These are phyloP conservation scores for Talaromyces atroroseus DNA, from an alignment of 2,329 filamentous ascomycete species.

Conservation along the genomic window DNA sequence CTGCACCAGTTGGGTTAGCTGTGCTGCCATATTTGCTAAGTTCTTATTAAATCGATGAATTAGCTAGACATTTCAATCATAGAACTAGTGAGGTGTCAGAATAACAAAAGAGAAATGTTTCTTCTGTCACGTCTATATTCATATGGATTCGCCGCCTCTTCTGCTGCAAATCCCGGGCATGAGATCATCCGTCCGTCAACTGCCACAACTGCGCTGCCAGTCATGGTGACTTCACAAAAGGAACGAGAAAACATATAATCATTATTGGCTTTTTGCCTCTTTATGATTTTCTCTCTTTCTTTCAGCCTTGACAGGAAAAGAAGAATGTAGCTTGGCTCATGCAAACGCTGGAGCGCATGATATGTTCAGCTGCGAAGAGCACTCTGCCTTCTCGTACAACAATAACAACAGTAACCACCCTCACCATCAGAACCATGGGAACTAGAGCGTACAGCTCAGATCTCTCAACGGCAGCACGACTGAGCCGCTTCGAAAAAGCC, in stretches of 20 bases:
- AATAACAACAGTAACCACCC: not conserved
- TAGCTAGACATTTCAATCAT: not conserved
- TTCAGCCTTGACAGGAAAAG: not conserved
- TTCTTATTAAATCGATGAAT: not conserved
- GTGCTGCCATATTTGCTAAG: conserved; percentile 17
- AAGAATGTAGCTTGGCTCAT: conserved; percentile 16
- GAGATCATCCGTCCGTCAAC: conserved; percentile 15
- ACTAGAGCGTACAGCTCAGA: not conserved
- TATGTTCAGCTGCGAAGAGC: not conserved
- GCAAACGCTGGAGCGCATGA: not conserved
- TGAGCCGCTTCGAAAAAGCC: conserved; percentile 29
- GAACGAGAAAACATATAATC: too few relatives aligned
- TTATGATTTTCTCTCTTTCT: not conserved
- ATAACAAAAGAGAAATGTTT: not conserved
- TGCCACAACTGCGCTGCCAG: not conserved
- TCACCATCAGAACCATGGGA: not conserved
- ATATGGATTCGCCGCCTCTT: conserved; percentile 6
- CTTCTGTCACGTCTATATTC: not conserved
- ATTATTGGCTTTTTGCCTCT: not conserved
- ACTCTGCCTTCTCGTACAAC: not conserved
- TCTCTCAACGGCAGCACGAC: conserved; percentile 19
- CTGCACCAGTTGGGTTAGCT: conserved; percentile 30
- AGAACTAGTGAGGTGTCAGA: not conserved
- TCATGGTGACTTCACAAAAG: conserved; percentile 13
- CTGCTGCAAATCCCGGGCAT: not conserved